phyloP scores from a whole-genome alignment of 495 filamentous ascomycete species.

The Penicillium diatomitis region DNA sequence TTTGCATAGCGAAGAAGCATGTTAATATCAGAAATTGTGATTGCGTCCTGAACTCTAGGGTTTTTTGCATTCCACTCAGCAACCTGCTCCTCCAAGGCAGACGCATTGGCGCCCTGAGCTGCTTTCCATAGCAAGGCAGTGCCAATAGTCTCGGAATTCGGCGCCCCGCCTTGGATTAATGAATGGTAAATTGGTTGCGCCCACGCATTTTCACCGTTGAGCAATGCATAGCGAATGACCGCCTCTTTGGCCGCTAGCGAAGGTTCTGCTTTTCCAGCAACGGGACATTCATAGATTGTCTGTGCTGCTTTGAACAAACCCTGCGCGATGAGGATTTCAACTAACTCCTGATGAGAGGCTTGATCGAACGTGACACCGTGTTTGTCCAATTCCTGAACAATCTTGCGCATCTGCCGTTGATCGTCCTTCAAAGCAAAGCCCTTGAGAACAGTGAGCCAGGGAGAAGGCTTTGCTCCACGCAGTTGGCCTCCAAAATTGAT shows the following conservation, averaged over 20 bases:
- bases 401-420: slow-evolving; percentile 30
- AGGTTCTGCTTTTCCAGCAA: slow-evolving; percentile 31
- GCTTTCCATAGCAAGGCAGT: slow-evolving; percentile 69
- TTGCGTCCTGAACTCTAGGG: slow-evolving; percentile 26
- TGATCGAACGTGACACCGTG: slow-evolving; percentile 27
- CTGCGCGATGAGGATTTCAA: slow-evolving; percentile 28
- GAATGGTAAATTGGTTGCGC: slow-evolving; percentile 53
- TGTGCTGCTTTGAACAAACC: slow-evolving; percentile 29
- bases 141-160: slow-evolving; percentile 52
- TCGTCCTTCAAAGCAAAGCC: slow-evolving; percentile 60
- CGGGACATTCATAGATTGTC: slow-evolving; percentile 47
- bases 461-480: slow-evolving; percentile 21
- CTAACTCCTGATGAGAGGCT: slow-evolving; percentile 29
- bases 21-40: slow-evolving; percentile 68
- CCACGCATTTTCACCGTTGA: slow-evolving; percentile 53
- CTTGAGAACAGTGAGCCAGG: slow-evolving; percentile 53
- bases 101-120: slow-evolving; percentile 56
- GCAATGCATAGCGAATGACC: slow-evolving; percentile 47
- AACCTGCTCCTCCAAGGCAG: slow-evolving; percentile 56
- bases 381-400: slow-evolving; percentile 19
- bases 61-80: slow-evolving; percentile 42
- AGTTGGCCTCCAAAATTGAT: slow-evolving; percentile 34
- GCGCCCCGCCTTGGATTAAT: slow-evolving; percentile 40
- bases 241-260: slow-evolving; percentile 36
- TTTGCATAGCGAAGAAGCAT: slow-evolving; percentile 64